Conservation (phyloP, 202 grass and related monocot species). For the Zizania palustris region DNA sequence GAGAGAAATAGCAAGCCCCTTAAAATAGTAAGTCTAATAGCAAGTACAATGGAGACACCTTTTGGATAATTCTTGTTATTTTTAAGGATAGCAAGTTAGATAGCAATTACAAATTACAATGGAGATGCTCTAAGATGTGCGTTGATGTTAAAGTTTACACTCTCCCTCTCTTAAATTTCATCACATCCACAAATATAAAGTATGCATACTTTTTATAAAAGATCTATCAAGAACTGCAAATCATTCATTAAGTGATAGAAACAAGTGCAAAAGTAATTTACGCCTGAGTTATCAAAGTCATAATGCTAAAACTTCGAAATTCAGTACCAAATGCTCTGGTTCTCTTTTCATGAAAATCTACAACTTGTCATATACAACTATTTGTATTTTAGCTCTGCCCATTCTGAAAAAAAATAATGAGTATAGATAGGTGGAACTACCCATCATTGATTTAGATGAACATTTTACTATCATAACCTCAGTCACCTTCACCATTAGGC, state of each 20-base stretch:
- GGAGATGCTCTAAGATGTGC: too few relatives aligned
- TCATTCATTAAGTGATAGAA: not conserved
- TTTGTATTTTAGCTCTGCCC: not conserved
- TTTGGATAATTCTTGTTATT: too few relatives aligned
- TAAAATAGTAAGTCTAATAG: too few relatives aligned
- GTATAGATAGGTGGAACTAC: too few relatives aligned
- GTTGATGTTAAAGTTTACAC: not conserved
- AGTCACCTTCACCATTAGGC: not conserved
- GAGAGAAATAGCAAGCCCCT: too few relatives aligned
- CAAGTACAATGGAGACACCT: too few relatives aligned
- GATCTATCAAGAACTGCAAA: not conserved
- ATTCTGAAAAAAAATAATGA: too few relatives aligned
- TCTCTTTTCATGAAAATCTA: not conserved
- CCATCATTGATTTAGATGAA: too few relatives aligned
- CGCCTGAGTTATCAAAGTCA: not conserved
- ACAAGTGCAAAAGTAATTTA: not conserved
- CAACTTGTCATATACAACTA: too few relatives aligned
- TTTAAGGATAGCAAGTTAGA: too few relatives aligned
- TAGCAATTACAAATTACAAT: too few relatives aligned
- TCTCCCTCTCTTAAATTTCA: not conserved
- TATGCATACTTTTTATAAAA: not conserved
- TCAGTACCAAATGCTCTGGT: not conserved
- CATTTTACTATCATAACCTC: not conserved
- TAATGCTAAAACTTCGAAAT: not conserved
- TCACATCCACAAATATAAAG: constrained; percentile 1